Conservation (phyloP, 1,139 yeast species). For the Ogataea hybrid region DNA sequence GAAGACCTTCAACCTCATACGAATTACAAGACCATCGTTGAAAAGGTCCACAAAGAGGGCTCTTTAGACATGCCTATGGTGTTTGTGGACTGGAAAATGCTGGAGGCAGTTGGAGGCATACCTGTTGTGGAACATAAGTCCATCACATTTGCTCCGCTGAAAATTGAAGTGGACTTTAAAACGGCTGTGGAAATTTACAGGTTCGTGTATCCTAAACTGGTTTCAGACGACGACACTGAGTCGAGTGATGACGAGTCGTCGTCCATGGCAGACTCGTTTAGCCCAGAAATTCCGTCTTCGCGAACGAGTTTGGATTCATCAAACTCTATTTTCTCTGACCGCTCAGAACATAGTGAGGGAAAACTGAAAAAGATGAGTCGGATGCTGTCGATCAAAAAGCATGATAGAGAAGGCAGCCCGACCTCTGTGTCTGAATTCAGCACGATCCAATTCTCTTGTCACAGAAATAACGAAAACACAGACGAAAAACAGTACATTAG, state of each 20-base stretch:
- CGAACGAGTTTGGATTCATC: conserved; percentile 12
- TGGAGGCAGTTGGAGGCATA: conserved; percentile 86
- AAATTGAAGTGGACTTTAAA: conserved; percentile 67
- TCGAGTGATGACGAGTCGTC: conserved; percentile 12
- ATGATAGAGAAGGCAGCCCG: background rate
- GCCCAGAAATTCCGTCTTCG: conserved; percentile 3
- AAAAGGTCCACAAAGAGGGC: conserved; percentile 28
- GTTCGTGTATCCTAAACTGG: conserved; percentile 40
- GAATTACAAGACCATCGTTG: conserved; percentile 27
- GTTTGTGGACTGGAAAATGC: conserved; percentile 65
- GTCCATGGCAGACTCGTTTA: conserved; percentile 2
- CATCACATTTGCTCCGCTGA: conserved; percentile 61
- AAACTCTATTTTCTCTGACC: background rate
- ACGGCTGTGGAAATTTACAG: conserved; percentile 61
- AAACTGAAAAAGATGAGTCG: conserved; percentile 4
- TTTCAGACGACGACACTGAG: conserved; percentile 9
- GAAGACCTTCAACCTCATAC: conserved; percentile 25
- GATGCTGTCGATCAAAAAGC: background rate
- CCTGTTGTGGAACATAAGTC: conserved; percentile 55
- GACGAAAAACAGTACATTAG: conserved; percentile 28
- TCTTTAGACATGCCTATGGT: conserved; percentile 49
- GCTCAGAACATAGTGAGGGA: background rate
- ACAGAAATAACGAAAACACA: conserved; percentile 17
- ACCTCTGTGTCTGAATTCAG: background rate
- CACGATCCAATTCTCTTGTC: conserved; percentile 1